Base-by-base conservation (phyloP, 176 grass and related monocot genomes). In the Phoenix dactylifera region DNA sequence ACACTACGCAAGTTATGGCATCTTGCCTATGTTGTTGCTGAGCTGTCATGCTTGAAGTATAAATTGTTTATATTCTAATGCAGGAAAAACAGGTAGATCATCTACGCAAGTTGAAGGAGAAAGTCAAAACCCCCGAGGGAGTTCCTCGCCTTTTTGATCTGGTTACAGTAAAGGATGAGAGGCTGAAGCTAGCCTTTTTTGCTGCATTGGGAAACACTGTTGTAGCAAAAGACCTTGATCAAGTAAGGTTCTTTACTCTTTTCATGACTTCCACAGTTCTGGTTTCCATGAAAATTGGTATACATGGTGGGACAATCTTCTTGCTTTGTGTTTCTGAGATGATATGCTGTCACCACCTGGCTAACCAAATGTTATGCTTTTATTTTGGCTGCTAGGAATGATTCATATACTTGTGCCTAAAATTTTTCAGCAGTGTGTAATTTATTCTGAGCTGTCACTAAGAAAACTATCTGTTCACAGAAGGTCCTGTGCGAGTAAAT, bases 131-230 rank as follows among this genome's bases (percentile, higher is more conserved):
- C 18, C 93, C 84, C 25, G 87, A 98, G 82, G 79, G 84, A 54
- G 84, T 88, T 85, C 93, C 81, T 73, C 81, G 84, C 17, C 84
- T 98, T 67, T 89, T 88, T 88, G 93, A 98, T 77, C 66, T 98
- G 54, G 76, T 98, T 22, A 85, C 69, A 26, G 87, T 98, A 72
- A 92, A 98, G 85, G 84, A 98, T 70, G 87, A 85, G 29, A 87
- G 51, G 66, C 49, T 98, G 32, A 98, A 88, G 50, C 82, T 88
- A 52, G 81, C 84, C 51, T 98, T 98, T 67, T 92, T 80, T 73
- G 81, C 85, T 56, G 71, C 57, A 35, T 83, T 98, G 70, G 76
- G 84, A 7, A 92, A 89, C 63, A 89, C 93, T 59, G 78, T 98
- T 77, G 87, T 92, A 57, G 87, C 93, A 16, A 83, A 80, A 0